Percentiles rank a stretch among this genome's conserved stretches.
These are phyloP conservation scores for Angophora floribunda DNA, from an alignment of 345 rosid genomes.

Conservation along the genomic window DNA sequence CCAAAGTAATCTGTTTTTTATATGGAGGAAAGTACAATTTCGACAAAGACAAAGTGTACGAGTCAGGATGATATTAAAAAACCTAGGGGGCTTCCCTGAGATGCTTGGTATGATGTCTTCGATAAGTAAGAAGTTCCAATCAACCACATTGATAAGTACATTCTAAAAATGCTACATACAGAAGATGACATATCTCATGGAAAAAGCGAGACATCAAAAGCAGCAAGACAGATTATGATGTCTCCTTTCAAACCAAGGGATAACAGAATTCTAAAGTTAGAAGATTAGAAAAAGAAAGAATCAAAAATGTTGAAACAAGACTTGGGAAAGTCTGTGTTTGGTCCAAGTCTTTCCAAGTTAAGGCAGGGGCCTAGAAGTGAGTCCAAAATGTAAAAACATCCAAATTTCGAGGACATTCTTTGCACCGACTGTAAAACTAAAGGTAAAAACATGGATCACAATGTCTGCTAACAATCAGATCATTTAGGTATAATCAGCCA, in stretches of 20 bases:
- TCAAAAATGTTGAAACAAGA: background rate
- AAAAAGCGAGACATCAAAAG: background rate
- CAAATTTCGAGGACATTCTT: background rate
- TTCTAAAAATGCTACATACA: background rate
- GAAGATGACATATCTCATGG: background rate
- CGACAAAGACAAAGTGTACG: background rate
- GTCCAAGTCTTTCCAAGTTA: background rate
- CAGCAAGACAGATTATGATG: background rate
- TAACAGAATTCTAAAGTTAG: background rate
- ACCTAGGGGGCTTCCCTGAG: background rate
- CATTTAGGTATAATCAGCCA: background rate
- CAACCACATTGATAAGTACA: background rate
- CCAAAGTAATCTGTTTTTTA: background rate
- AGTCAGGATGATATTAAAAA: background rate
- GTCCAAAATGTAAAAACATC: background rate
- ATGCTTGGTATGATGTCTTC: background rate
- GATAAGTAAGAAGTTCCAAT: background rate
- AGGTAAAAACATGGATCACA: background rate
- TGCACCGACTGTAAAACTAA: background rate
- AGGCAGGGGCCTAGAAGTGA: background rate
- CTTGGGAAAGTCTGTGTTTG: background rate
- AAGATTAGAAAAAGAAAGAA: background rate
- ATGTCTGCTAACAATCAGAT: background rate
- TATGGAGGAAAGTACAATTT: background rate
- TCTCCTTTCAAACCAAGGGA: background rate